Conservation (phyloP, 352 stramenopile genomes). For the Pythium coloratum region DNA sequence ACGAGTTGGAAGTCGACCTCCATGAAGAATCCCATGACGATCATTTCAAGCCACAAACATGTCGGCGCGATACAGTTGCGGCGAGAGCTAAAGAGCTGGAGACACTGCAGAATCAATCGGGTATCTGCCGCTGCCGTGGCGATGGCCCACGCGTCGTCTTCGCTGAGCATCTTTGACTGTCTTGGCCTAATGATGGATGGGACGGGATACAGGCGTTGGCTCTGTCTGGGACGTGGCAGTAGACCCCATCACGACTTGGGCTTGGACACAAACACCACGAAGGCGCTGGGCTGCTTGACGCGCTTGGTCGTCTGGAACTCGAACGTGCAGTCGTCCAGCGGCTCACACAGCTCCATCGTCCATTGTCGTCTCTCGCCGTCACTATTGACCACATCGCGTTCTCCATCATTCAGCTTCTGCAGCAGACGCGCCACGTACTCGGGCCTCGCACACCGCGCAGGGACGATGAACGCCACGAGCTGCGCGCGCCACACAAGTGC, state of each 20-base stretch:
- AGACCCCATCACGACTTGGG: neutral
- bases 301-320: slow-evolving; percentile 59
- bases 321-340: slow-evolving; percentile 48
- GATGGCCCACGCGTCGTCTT: neutral
- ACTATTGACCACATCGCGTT: too few species aligned
- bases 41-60: neutral
- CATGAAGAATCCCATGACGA: too few species aligned
- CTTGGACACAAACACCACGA: slow-evolving; percentile 24
- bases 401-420: slow-evolving; percentile 21
- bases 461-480: slow-evolving; percentile 71
- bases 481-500: slow-evolving; percentile 47
- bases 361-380: slow-evolving; percentile 18
- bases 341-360: slow-evolving; percentile 32
- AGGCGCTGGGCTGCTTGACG: slow-evolving; percentile 66
- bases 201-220: neutral
- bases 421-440: slow-evolving; percentile 47
- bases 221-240: too few species aligned
- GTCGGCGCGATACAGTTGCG: neutral
- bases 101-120: neutral
- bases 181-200: neutral
- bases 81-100: neutral
- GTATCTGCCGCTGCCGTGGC: neutral
- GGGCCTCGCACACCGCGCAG: slow-evolving; percentile 47
- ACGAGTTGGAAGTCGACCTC: neutral
- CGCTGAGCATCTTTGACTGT: neutral